Evolutionary conservation across 768 basidiomycete genomes (phyloP), one percentile per base, ranked within the genome.

Genomic region (Auricularia heimuer): DNA sequence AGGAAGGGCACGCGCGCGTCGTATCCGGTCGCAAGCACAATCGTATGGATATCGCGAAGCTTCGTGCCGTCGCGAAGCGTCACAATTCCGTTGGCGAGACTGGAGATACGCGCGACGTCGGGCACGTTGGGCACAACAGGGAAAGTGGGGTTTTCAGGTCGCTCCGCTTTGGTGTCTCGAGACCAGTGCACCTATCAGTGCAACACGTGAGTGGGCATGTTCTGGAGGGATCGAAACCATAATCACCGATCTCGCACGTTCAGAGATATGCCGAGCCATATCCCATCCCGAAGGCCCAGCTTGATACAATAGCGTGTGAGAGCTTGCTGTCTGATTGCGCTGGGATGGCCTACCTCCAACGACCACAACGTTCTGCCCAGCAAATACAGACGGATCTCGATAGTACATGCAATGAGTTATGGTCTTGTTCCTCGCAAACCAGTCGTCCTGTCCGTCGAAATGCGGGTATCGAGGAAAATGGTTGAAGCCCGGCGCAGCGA

Each of bases 1-100:
- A 80, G 72, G 78, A 85, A 85, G 0, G 84, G 84, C 7, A 83
- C 74, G 29, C 76, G 76, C 62, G 81, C 66, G 63, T 84, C 76
- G 68, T 86, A 86, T 8, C 85, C 85, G 0, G 83, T 86, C 0
- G 73, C 83, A 14, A 85, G 78, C 24, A 86, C 68, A 39, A 87
- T 73, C 4, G 76, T 68, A 65, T 85, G 81, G 35, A 82, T 77
- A 45, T 78, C 74, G 18, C 65, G 37, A 2, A 77, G 64, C 0
- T 69, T 65, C 0, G 81, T 77, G 12, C 79, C 81, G 68, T 85
- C 84, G 0, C 68, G 68, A 67, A 86, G 84, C 14, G 81, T 75
- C 37, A 84, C 71, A 2, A 74, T 75, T 12, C 77, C 68, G 3
- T 70, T 62, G 0, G 80, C 81, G 70, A 81, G 77, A 7, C 24